phyloP scores from a whole-genome alignment of 2,329 filamentous ascomycete genomes.

The Pyrenophora seminiperda region DNA sequence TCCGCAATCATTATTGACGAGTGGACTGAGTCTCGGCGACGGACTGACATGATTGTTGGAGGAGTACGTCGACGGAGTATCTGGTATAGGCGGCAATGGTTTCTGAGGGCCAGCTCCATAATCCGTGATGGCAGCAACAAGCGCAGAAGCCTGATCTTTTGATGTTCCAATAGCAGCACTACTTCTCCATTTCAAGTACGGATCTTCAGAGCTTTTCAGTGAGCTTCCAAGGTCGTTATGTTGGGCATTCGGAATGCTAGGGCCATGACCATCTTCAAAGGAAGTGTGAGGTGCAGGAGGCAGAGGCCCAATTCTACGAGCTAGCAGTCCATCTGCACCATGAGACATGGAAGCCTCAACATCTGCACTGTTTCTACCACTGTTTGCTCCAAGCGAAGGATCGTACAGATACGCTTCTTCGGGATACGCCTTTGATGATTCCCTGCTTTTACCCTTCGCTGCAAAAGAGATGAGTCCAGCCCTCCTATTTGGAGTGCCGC shows the following conservation, averaged over 20 bases:
- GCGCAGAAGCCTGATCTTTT: constrained; percentile 15
- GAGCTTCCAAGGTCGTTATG: constrained; percentile 21
- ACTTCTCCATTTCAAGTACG: constrained; percentile 3
- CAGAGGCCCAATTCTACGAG: not conserved
- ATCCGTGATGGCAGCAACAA: constrained; percentile 21
- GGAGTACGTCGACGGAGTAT: not conserved
- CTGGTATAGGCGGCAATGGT: constrained; percentile 3
- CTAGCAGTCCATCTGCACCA: constrained; percentile 15
- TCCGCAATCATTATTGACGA: constrained; percentile 14
- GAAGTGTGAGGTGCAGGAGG: constrained; percentile 9
- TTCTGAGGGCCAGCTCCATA: constrained; percentile 16
- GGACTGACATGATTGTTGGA: constrained; percentile 24
- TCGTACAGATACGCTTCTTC: constrained; percentile 45
- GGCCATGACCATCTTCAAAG: constrained; percentile 5
- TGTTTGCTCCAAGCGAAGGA: constrained; percentile 22
- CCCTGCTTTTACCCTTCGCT: constrained; percentile 25
- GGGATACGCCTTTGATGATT: constrained; percentile 35
- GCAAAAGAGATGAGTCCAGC: not conserved
- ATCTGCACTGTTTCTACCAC: constrained; percentile 3
- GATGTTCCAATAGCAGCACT: constrained; percentile 13
- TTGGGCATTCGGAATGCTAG: constrained; percentile 7
- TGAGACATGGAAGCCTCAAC: constrained; percentile 37
- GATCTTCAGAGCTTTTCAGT: constrained; percentile 15
- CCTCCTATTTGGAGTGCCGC: too few relatives aligned
- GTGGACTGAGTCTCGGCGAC: constrained; percentile 28